Evolutionary conservation across 23 red algal species (phyloP).

Genomic region (Cyanidium caldarium): DNA sequence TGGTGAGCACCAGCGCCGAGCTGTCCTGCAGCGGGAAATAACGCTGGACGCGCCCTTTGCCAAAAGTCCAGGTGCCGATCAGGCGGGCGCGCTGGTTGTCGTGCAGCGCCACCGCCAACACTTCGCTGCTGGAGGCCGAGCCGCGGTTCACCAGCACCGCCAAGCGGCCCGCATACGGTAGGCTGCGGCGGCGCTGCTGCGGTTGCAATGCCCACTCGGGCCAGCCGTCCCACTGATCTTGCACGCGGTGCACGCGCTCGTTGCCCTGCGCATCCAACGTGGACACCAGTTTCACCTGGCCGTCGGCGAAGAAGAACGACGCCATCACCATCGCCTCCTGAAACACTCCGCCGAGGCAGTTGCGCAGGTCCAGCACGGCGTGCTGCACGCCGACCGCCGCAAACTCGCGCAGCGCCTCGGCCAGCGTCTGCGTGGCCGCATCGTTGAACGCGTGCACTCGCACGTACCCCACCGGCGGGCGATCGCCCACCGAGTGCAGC

Average conservation of each 20-base stretch:
- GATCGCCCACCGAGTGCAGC: neutral
- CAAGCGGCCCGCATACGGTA: neutral
- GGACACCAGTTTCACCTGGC: neutral
- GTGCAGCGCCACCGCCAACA: constrained; percentile 12
- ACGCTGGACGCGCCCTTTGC: constrained; percentile 18
- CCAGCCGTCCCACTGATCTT: neutral
- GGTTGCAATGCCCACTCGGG: neutral
- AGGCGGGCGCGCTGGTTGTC: constrained; percentile 6
- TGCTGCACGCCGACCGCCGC: neutral
- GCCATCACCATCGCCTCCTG: constrained; percentile 20
- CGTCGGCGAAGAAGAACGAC: constrained; percentile 6
- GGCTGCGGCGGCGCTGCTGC: neutral
- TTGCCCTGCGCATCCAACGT: constrained; percentile 15
- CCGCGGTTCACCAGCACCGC: constrained; percentile 15
- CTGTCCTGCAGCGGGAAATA: constrained; percentile 11
- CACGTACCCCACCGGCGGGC: constrained; percentile 3
- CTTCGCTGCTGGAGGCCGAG: constrained; percentile 8
- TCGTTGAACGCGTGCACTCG: constrained; percentile 15
- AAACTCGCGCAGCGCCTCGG: neutral
- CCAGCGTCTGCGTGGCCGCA: neutral
- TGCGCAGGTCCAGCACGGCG: constrained; percentile 16
- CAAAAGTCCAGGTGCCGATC: constrained; percentile 16
- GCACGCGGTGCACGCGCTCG: neutral
- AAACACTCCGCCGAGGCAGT: constrained; percentile 21
- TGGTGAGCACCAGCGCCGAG: constrained; percentile 7